Base-by-base conservation (phyloP, 2,329 filamentous ascomycete genomes). In the Fusarium humuli region DNA sequence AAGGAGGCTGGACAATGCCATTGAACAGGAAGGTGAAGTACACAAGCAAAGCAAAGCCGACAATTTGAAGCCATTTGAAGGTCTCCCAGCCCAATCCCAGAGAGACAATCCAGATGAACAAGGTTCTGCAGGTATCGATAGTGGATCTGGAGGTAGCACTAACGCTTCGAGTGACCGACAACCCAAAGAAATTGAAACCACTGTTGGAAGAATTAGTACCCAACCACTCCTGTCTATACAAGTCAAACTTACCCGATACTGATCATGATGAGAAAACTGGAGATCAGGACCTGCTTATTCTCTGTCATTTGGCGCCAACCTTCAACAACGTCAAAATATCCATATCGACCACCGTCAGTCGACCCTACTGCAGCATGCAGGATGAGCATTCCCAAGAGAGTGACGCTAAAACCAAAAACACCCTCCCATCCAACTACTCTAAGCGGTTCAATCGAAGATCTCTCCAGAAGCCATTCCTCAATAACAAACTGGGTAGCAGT, bases 1-100 rank as follows among this genome's bases (percentile, higher is more conserved):
- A 83, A 2, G 96, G 96, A 23, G 94, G 93, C 64, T 89, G 85
- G n/a, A 98, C 87, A 62, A 99, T 89, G 68, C 97, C 94, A 80
- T 98, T 98, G 85, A 98, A 98, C 44, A 98, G 80, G 81, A 97
- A 98, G 3, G 95, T 99, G 71, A 96, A 97, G 78, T 98, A 99
- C 16, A 99, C 96, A 37, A 99, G 87, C 71, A 98, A 83, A 3
- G 83, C 92, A 74, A 99, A 99, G 3, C 96, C 96, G 5, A 89
- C 79, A 16, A 99, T 93, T 81, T 99, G 96, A 9, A 99, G 87
- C 92, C 93, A 97, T 82, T 98, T 98, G 88, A 99, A 98, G 0
- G 89, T 91, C 83, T 99, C 96, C 96, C 96, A 99, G 65, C 94
- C 94, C 4, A 99, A 87, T 6, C 92, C 93, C 7, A 99, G 88